phyloP scores from a whole-genome alignment of 352 stramenopile genomes.

The Globisporangium yorkense region DNA sequence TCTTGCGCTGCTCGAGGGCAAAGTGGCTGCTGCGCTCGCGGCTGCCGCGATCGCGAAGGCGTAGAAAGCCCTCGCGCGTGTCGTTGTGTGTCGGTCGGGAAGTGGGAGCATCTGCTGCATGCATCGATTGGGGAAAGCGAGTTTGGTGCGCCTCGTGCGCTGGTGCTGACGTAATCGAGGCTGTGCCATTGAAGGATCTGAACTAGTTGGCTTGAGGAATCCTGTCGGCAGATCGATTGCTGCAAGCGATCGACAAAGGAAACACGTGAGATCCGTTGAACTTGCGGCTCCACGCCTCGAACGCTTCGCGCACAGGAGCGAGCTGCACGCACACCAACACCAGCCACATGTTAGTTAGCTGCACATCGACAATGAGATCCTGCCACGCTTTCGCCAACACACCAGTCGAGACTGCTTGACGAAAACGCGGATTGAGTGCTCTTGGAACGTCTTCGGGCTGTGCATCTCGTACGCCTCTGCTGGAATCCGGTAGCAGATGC shows the following conservation, averaged over 20 bases:
- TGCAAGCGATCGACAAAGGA: slow-evolving; percentile 11
- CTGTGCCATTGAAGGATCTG: too few relatives aligned
- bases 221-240: neutral
- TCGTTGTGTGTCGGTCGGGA: neutral
- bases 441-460: slow-evolving; percentile 54
- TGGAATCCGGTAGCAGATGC: slow-evolving; percentile 46
- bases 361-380: neutral
- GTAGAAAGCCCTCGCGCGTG: slow-evolving; percentile 8
- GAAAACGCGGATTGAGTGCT: slow-evolving; percentile 67
- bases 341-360: slow-evolving; percentile 1
- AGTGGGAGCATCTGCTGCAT: neutral
- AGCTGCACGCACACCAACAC: slow-evolving; percentile 16
- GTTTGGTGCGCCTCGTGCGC: too few relatives aligned
- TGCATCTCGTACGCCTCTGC: slow-evolving; percentile 64
- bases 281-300: slow-evolving; percentile 43
- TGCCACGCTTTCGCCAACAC: slow-evolving; percentile 6
- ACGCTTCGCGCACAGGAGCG: slow-evolving; percentile 40
- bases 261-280: slow-evolving; percentile 44
- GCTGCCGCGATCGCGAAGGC: slow-evolving; percentile 35
- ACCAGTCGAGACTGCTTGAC: slow-evolving; percentile 57
- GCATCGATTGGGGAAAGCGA: neutral
- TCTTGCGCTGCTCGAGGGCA: slow-evolving; percentile 49
- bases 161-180: neutral
- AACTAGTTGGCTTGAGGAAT: too few relatives aligned
- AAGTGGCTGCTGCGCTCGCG: slow-evolving; percentile 48